Conservation (phyloP, 1,284 basidiomycete species). For the Filobasidium uniguttulatum region DNA sequence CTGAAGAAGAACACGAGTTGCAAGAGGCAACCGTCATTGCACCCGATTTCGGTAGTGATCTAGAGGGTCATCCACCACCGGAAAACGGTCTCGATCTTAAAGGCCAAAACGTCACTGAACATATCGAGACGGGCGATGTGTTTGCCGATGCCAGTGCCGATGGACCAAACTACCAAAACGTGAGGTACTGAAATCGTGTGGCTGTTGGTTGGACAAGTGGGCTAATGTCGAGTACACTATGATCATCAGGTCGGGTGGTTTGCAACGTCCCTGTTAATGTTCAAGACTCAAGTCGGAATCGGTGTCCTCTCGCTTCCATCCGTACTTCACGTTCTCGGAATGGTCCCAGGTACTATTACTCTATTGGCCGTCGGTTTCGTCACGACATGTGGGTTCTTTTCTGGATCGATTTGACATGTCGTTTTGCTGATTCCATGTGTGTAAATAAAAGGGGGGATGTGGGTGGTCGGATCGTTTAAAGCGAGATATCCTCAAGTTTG, state of each 20-base stretch:
- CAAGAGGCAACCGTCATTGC: too few species aligned
- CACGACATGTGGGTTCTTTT: constrained; percentile 2
- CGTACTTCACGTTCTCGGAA: constrained; percentile 45
- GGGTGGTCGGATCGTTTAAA: constrained; percentile 47
- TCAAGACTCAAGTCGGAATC: constrained; percentile 48
- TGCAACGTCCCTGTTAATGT: constrained; percentile 41
- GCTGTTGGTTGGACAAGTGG: too few species aligned
- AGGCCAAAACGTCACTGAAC: too few species aligned
- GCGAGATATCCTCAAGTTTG: constrained; percentile 44
- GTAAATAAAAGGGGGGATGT: constrained; percentile 16
- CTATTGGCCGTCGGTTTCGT: constrained; percentile 5
- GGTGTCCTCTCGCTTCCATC: constrained; percentile 48
- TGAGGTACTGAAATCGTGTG: too few species aligned
- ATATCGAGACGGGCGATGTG: constrained; percentile 21
- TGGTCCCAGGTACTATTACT: constrained; percentile 41
- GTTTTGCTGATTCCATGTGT: background rate
- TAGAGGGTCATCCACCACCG: too few species aligned
- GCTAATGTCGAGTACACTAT: too few species aligned
- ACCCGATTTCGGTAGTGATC: too few species aligned
- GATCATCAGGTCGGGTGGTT: background rate
- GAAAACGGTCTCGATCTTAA: too few species aligned
- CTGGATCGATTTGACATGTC: background rate
- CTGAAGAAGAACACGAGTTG: too few species aligned
- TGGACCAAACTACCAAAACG: constrained; percentile 29
- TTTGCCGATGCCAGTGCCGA: constrained; percentile 26